These are phyloP conservation scores for Rhizophagus sp. DNA, from an alignment of 192 early-diverging fungal species.

Conservation along the genomic window DNA sequence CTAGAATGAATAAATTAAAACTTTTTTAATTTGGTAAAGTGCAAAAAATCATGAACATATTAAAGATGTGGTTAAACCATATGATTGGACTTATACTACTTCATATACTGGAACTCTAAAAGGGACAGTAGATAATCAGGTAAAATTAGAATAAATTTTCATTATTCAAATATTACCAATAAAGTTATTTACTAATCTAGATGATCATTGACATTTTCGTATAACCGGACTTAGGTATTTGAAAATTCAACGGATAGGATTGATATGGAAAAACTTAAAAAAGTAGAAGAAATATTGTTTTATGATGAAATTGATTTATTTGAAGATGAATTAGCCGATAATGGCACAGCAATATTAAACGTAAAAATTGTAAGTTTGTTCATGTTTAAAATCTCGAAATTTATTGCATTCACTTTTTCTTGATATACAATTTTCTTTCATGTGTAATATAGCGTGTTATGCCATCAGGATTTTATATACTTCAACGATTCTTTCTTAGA, in stretches of 20 bases:
- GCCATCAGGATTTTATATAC: slow-evolving; percentile 85
- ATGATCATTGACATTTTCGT: too few species aligned
- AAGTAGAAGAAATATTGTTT: slow-evolving; percentile 86
- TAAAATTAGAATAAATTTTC: neutral
- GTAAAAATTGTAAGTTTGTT: slow-evolving; percentile 68
- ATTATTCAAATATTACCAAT: neutral
- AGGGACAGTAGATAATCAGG: neutral
- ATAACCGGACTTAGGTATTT: slow-evolving; percentile 24
- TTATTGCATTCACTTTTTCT: neutral
- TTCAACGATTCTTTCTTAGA: slow-evolving; percentile 87
- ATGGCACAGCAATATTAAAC: slow-evolving; percentile 80
- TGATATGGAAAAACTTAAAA: slow-evolving; percentile 74
- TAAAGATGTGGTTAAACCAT: slow-evolving; percentile 86
- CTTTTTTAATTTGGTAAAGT: slow-evolving; percentile 30
- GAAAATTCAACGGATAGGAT: slow-evolving; percentile 53
- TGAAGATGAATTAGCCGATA: slow-evolving; percentile 97
- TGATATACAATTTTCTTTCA: neutral
- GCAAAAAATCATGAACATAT: slow-evolving; percentile 61
- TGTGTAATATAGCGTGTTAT: slow-evolving; percentile 75
- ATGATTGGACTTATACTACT: slow-evolving; percentile 97
- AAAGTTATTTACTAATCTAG: too few species aligned
- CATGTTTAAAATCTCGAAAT: too few species aligned
- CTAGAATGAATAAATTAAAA: neutral
- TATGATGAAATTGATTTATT: slow-evolving; percentile 94
- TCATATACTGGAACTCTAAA: slow-evolving; percentile 68